Conservation (phyloP, 73 alveolate species). For the Tetrahymena thermophila region DNA sequence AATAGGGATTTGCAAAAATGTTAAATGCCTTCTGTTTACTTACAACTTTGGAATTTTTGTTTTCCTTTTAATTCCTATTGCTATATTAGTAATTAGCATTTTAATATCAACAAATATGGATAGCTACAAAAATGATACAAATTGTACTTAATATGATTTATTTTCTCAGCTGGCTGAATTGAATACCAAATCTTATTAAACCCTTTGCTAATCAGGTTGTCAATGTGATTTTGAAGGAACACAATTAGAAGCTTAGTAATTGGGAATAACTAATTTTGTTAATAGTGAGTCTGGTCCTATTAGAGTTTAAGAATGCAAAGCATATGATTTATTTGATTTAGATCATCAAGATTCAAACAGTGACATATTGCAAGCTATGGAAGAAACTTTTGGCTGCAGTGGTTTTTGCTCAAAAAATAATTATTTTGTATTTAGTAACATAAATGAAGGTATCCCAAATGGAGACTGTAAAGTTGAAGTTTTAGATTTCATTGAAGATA, state of each 20-base stretch:
- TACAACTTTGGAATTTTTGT: background rate
- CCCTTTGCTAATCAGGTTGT: background rate
- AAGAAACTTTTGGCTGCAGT: background rate
- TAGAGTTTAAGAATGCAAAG: background rate
- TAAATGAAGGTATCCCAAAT: background rate
- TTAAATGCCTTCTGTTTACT: background rate
- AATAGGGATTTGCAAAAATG: background rate
- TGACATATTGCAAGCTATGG: background rate
- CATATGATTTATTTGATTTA: background rate
- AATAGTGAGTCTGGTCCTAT: background rate
- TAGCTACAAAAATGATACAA: background rate
- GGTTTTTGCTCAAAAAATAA: background rate
- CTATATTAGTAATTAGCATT: background rate
- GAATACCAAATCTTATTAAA: background rate
- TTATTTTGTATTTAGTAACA: background rate
- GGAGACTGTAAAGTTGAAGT: background rate
- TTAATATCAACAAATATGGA: background rate
- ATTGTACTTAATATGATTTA: background rate
- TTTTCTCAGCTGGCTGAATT: background rate
- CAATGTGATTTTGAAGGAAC: background rate
- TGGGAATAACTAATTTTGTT: background rate
- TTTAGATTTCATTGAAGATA: background rate
- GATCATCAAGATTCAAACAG: background rate
- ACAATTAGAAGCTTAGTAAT: background rate
- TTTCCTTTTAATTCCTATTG: background rate